phyloP scores from a whole-genome alignment of 306 rosid species.

The Castanopsis chinensis region DNA sequence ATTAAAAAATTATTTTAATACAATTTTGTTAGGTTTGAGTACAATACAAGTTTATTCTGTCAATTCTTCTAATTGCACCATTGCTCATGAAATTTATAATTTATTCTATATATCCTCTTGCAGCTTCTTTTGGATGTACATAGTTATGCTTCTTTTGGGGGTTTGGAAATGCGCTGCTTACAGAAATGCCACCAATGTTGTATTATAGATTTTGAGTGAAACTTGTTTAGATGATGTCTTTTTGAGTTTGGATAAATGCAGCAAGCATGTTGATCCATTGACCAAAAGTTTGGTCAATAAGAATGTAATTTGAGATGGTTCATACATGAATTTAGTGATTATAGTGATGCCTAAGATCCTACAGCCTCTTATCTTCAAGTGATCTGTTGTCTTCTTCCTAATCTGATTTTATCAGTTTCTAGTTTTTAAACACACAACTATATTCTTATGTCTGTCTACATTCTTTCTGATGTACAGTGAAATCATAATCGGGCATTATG shows the following conservation, averaged over 20 bases:
- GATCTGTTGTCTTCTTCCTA: background rate
- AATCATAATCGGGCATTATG: background rate
- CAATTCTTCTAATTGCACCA: background rate
- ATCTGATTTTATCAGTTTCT: background rate
- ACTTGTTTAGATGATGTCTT: background rate
- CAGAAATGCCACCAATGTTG: background rate
- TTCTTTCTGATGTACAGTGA: background rate
- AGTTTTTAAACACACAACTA: too few relatives aligned
- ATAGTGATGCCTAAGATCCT: background rate
- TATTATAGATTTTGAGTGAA: background rate
- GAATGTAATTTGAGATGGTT: background rate
- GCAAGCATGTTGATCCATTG: background rate
- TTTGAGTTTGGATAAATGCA: background rate
- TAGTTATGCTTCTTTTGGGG: background rate
- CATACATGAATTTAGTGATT: too few relatives aligned
- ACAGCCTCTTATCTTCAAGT: background rate
- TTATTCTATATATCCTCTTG: slow-evolving; percentile 15
- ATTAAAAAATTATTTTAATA: background rate
- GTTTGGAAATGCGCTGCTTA: background rate
- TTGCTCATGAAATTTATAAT: slow-evolving; percentile 3
- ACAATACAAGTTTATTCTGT: background rate
- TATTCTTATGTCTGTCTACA: background rate
- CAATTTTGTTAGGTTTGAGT: background rate
- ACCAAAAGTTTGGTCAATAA: background rate
- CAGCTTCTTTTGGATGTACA: slow-evolving; percentile 2